phyloP scores from a whole-genome alignment of 2,329 filamentous ascomycete genomes.

The Fusarium oligoseptatum region DNA sequence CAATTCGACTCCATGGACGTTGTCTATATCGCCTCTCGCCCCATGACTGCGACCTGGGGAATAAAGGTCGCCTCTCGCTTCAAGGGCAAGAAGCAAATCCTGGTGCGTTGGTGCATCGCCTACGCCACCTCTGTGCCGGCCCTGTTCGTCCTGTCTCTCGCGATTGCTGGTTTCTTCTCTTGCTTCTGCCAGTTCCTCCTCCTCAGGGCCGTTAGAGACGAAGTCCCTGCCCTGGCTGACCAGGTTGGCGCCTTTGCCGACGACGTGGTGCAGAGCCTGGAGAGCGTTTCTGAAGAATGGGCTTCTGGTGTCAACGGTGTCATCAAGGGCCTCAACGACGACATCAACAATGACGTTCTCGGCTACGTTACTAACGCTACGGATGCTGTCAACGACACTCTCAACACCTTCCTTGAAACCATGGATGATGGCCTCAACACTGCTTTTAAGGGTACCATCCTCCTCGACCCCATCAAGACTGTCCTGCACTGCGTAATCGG shows the following conservation, averaged over 20 bases:
- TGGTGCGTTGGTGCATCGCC: slow-evolving; percentile 85
- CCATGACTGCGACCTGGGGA: slow-evolving; percentile 79
- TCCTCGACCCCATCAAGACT: slow-evolving; percentile 82
- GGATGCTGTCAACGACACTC: slow-evolving; percentile 83
- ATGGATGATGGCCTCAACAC: slow-evolving; percentile 80
- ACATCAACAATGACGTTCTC: slow-evolving; percentile 88
- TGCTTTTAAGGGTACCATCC: slow-evolving; percentile 85
- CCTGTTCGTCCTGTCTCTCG: slow-evolving; percentile 87
- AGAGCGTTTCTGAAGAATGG: slow-evolving; percentile 82
- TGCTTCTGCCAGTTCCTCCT: slow-evolving; percentile 87
- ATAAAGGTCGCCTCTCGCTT: slow-evolving; percentile 77
- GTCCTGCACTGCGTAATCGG: slow-evolving; percentile 90
- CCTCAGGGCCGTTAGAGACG: slow-evolving; percentile 78
- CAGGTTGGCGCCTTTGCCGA: slow-evolving; percentile 85
- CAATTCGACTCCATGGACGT: slow-evolving; percentile 87
- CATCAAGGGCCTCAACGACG: slow-evolving; percentile 76
- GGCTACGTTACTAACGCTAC: slow-evolving; percentile 91
- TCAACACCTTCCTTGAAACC: slow-evolving; percentile 84
- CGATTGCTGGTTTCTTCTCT: slow-evolving; percentile 83
- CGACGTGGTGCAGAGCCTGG: slow-evolving; percentile 79
- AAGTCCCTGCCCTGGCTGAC: slow-evolving; percentile 80
- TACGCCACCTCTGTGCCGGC: slow-evolving; percentile 89
- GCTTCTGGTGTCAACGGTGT: slow-evolving; percentile 80
- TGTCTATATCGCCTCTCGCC: slow-evolving; percentile 87
- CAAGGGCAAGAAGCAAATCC: slow-evolving; percentile 74